Evolutionary conservation across 2,329 filamentous ascomycete genomes (phyloP), one percentile per base, ranked within the genome.

Genomic region (Colletotrichum chrysophilum): DNA sequence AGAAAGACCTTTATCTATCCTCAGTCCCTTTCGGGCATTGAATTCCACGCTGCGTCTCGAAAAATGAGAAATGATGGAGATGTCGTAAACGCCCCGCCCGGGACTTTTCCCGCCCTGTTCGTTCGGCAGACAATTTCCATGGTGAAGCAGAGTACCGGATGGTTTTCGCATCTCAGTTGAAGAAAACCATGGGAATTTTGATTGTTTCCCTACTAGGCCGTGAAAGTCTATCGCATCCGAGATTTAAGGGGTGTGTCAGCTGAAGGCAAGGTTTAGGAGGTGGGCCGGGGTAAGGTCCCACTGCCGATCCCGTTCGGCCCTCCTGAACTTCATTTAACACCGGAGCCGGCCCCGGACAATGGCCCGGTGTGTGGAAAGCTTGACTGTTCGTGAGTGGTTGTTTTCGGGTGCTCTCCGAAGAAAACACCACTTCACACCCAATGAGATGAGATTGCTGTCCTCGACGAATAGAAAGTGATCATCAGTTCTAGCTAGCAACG

Each of bases 241-340:
- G 16, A 74, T 70, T 70, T 60, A 34, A 74, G 66, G 71, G 71
- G 71, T 21, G 60, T 71, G 66, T 36, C 66, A 65, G 58, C 38
- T 43, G 38, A n/a, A 32, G n/a, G n/a, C 14, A 64, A 32, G 66
- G 66, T 28, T 38, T 52, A 65, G 55, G 61, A 48, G 48, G 36
- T 60, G 43, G 60, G 36, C 58, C 52, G 36, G 60, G 36, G 32
- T 48, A 56, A 13, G 16, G 38, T 32, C 14, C 30, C 55, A 48
- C n/a, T 36, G 71, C 58, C 43, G 71, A 71, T 74, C 71, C 24
- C 66, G 24, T 38, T 16, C 32, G 26, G 34, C 13, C 14, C 48
- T 56, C 66, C 55, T 71, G 34, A 18, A 12, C 3, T 32, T 65
- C 52, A 30, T 21, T 48, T 48, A 12, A 26, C 14, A 16, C 56